Evolutionary conservation across 768 basidiomycete species (phyloP), one percentile per base, ranked within the genome.

Genomic region (Tulasnella sp.): DNA sequence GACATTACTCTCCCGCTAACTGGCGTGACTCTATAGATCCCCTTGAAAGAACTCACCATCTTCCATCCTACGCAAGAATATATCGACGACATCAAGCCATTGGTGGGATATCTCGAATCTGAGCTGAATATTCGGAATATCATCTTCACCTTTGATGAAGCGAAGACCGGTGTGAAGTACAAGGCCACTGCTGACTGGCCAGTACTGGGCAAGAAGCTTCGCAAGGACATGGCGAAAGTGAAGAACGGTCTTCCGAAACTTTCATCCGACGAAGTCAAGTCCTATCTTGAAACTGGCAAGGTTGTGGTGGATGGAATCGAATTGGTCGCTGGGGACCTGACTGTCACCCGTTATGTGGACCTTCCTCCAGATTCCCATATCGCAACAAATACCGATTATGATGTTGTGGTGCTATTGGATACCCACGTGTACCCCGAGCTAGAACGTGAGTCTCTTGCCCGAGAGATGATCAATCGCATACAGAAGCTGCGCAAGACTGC

Each of bases 401-500:
- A 98, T 58, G 91, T 96, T 45, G 92, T 95, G 43, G 76, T 98
- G 55, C 74, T 93, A 41, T 78, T 99, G 34, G 95, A 99, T 66
- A 78, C 89, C 48, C 79, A 83, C 63, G 74, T 83, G 40, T 86
- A 95, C 60, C 74, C 83, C 0, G 89, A 96, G 56, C 74, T 98
- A 37, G 78, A 81, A 64, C 72, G 78, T 45, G 86, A 96, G 69
- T 91, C 88, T 72, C 72, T 91, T 22, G 81, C 87, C 40, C 77
- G 95, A 39, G 88, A 93, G 65, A 66, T 96, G 57, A 83, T 84
- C 56, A 93, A 91, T 58, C 82, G 92, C 48, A 81, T 96, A 37
- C 95, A 99, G 69, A 89, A 87, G 63, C 70, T 96, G 54, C 75
- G 95, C 59, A 99, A 99, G 70, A 89, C 91, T 66, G 91, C 90